Conservation (phyloP, 169 alveolate genomes). For the Plasmodium knowlesi region DNA sequence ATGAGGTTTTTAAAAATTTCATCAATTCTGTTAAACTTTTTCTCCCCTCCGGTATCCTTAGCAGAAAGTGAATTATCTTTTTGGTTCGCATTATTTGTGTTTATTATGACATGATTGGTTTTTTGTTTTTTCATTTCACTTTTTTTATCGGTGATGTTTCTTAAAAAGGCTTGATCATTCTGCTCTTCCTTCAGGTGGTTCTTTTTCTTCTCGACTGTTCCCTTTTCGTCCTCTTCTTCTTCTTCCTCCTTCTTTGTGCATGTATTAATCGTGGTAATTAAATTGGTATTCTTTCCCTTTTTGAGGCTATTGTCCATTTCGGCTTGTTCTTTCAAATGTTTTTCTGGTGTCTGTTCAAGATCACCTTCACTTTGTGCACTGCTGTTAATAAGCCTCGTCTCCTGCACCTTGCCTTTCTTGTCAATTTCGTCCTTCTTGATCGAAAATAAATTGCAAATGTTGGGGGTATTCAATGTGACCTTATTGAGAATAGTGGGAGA, state of each 20-base stretch:
- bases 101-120: background rate
- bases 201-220: background rate
- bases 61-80: constrained; percentile 3
- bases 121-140: constrained; percentile 19
- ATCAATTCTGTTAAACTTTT: constrained; percentile 62
- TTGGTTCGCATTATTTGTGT: background rate
- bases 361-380: background rate
- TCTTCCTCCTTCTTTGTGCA: background rate
- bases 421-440: constrained; percentile 1
- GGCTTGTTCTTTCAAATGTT: background rate
- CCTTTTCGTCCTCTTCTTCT: background rate
- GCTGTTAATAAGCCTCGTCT: background rate
- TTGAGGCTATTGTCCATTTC: background rate
- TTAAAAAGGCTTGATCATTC: background rate
- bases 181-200: constrained; percentile 3
- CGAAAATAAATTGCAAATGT: constrained; percentile 12
- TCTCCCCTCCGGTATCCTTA: background rate
- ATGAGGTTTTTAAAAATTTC: constrained; percentile 66
- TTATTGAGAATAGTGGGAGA: background rate
- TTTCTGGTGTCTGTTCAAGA: background rate
- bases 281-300: background rate
- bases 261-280: background rate
- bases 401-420: background rate
- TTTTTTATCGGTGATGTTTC: background rate
- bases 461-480: constrained; percentile 25